Evolutionary conservation across 2,329 filamentous ascomycete genomes (phyloP), one percentile per base, ranked within the genome.

Genomic region (Colletotrichum gigasporum): DNA sequence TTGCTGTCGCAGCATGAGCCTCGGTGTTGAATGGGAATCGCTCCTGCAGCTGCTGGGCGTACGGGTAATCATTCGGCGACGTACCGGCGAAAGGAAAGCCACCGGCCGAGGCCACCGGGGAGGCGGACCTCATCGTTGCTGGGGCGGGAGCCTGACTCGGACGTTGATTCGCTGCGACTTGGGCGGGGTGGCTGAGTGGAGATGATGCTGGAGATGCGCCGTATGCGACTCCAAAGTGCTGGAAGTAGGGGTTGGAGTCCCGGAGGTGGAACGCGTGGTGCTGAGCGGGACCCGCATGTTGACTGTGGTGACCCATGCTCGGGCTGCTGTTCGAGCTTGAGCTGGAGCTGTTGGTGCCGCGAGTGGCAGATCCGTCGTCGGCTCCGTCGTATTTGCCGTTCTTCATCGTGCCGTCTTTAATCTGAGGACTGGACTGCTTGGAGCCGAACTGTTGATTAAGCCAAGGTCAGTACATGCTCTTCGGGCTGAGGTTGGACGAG

Each of bases 381-480:
- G 71, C 70, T 12, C 80, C 80, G 62, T 85, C 82, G 57, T 75
- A 80, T 62, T 80, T 79, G 20, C 78, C 80, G 59, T 69, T 76
- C 51, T 72, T 75, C 39, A 83, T 63, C 11, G 80, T 80, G 39
- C 81, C 84, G 54, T 87, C 84, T 69, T 80, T 83, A 56, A 82
- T 72, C 55, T 80, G 78, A 30, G 85, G 81, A 62, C 80, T 84
- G 41, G 81, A 80, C 71, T 85, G 85, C 73, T 87, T 87, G 16
- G 86, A 87, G 68, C 87, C 86, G 81, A 89, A 90, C 87, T 90
- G 75, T 59, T 75, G 68, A 69, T 65, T 69, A 65, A 58, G 59
- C 56, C 57, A 66, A 64, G 69, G 77, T 84, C 79, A 83, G 81
- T 78, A 74, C 56, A 71, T 61, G 56, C 34, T 55, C 71, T 68